Conservation (phyloP, 306 rosid genomes). For the Carpinus fangiana region DNA sequence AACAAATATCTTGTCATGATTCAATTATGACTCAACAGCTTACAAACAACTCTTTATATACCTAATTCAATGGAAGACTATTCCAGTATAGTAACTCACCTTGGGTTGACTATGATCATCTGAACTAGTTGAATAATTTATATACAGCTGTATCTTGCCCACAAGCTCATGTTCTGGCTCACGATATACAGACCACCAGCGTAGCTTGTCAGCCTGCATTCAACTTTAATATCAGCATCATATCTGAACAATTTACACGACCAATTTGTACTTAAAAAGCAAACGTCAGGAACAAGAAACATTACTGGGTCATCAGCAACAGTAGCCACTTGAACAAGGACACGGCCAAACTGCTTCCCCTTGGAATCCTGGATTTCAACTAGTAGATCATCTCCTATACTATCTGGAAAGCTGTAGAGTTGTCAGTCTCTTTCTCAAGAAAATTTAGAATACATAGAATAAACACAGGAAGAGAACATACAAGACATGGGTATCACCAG, state of each 20-base stretch:
- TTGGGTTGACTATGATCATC: conserved; percentile 81
- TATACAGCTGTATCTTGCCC: conserved; percentile 81
- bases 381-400: conserved; percentile 86
- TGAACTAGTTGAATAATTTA: conserved; percentile 68
- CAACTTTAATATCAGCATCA: conserved; percentile 36
- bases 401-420: conserved; percentile 93
- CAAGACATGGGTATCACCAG: conserved; percentile 90
- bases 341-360: conserved; percentile 80
- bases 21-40: conserved; percentile 16
- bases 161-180: conserved; percentile 86
- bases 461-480: conserved; percentile 39
- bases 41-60: conserved; percentile 11
- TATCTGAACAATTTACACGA: conserved; percentile 17
- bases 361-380: conserved; percentile 95
- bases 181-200: conserved; percentile 86
- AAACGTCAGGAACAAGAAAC: conserved; percentile 15
- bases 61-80: conserved; percentile 3
- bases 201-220: conserved; percentile 88
- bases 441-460: conserved; percentile 9
- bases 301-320: conserved; percentile 86
- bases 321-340: conserved; percentile 78
- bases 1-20: neutral
- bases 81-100: conserved; percentile 42
- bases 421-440: conserved; percentile 45
- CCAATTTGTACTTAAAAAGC: conserved; percentile 13